phyloP scores from a whole-genome alignment of 495 filamentous ascomycete genomes.

The Paragyromitra xinjiangensis region DNA sequence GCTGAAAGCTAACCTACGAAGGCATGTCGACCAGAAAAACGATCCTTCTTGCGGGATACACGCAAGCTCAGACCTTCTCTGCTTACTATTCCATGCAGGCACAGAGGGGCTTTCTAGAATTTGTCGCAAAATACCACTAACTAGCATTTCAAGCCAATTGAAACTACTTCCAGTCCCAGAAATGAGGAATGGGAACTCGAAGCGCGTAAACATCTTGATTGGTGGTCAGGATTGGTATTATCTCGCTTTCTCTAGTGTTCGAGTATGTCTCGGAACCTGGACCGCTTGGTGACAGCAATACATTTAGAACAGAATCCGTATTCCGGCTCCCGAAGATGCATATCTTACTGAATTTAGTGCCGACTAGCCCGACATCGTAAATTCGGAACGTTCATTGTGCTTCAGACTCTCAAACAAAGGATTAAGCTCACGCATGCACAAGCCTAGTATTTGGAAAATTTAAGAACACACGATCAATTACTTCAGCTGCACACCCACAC shows the following conservation, averaged over 20 bases:
- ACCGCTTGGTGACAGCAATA: neutral
- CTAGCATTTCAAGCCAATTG: neutral
- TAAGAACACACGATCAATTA: neutral
- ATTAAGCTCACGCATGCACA: neutral
- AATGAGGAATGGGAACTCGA: slow-evolving; percentile 10
- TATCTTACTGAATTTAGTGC: neutral
- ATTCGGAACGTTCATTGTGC: slow-evolving; percentile 8
- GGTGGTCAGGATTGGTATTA: slow-evolving; percentile 1
- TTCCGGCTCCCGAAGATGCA: slow-evolving; percentile 6
- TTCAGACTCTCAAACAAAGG: slow-evolving; percentile 6
- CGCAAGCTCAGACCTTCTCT: neutral
- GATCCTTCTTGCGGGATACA: neutral
- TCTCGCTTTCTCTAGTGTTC: neutral
- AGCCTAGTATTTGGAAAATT: neutral
- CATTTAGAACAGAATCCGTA: neutral
- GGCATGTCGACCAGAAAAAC: neutral
- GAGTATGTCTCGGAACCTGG: neutral
- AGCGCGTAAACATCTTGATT: slow-evolving; percentile 8
- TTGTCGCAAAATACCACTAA: neutral
- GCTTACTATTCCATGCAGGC: neutral
- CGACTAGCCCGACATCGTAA: slow-evolving; percentile 10
- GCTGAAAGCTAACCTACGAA: neutral
- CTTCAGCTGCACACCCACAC: slow-evolving; percentile 4
- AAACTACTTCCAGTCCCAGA: neutral
- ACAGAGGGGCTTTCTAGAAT: slow-evolving; percentile 11